These are phyloP conservation scores for Ceratobasidium sp. DNA, from an alignment of 1,284 basidiomycete species.

Conservation along the genomic window DNA sequence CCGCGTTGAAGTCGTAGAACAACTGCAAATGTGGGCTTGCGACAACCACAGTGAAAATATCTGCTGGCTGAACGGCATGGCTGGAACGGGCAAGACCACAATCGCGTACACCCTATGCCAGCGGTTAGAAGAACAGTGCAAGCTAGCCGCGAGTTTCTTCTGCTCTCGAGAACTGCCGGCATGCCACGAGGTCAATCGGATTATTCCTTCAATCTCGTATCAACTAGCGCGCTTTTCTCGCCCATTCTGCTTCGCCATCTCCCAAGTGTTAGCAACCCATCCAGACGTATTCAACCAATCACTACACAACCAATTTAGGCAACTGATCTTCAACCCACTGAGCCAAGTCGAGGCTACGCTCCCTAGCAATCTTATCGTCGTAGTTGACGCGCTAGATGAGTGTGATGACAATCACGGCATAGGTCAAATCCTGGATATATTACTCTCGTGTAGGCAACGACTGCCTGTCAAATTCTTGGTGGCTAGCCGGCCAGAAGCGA, in stretches of 20 bases:
- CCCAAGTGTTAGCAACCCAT: background rate
- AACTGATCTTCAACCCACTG: background rate
- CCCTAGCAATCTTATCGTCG: background rate
- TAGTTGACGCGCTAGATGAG: slow-evolving; percentile 30
- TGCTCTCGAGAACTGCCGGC: slow-evolving; percentile 2
- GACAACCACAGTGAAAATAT: background rate
- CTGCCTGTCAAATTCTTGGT: slow-evolving; percentile 8
- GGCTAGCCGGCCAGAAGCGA: slow-evolving; percentile 19
- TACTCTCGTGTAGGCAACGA: background rate
- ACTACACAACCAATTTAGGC: background rate
- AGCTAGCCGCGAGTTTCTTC: too few species aligned
- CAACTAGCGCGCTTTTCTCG: background rate
- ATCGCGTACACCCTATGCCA: too few species aligned
- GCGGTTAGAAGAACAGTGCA: too few species aligned
- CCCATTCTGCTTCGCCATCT: background rate
- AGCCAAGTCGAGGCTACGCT: background rate
- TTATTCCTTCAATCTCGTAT: slow-evolving; percentile 12
- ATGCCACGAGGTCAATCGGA: background rate
- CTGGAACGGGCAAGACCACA: too few species aligned
- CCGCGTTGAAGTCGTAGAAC: background rate
- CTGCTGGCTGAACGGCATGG: slow-evolving; percentile 31
- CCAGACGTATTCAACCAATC: background rate
- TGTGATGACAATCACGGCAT: slow-evolving; percentile 8
- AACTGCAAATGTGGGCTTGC: background rate
- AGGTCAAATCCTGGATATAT: background rate